These are phyloP conservation scores for Nakazawaea pomicola DNA, from an alignment of 805 yeast genomes.

Conservation along the genomic window DNA sequence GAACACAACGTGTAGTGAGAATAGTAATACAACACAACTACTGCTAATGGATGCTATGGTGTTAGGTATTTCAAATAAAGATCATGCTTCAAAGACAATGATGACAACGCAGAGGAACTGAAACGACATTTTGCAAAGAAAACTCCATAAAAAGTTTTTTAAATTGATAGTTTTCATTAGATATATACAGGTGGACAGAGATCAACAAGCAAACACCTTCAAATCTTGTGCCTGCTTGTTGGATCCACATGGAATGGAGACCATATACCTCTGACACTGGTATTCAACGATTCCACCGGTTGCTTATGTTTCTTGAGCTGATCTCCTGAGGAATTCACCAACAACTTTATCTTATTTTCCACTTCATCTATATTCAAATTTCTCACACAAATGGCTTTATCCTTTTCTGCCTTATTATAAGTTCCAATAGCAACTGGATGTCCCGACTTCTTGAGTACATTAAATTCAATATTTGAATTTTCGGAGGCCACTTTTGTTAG, in stretches of 20 bases:
- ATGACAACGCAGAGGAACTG: too few relatives aligned
- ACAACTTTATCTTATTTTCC: conserved; percentile 55
- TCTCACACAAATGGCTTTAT: conserved; percentile 68
- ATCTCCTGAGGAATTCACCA: conserved; percentile 67
- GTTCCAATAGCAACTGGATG: conserved; percentile 73
- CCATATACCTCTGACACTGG: conserved; percentile 94
- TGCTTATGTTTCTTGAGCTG: conserved; percentile 57
- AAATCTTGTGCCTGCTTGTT: conserved; percentile 41
- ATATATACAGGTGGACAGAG: background rate
- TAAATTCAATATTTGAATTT: conserved; percentile 68
- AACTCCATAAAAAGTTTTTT: background rate
- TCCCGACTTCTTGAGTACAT: conserved; percentile 65
- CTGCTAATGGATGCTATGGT: too few relatives aligned
- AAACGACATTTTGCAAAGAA: too few relatives aligned
- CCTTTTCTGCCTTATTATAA: conserved; percentile 37
- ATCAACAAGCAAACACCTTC: conserved; percentile 7
- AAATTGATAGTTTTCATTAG: background rate
- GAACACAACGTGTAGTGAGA: too few relatives aligned
- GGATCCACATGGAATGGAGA: conserved; percentile 83
- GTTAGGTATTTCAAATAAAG: too few relatives aligned
- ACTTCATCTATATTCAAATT: conserved; percentile 63
- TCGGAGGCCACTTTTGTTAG: conserved; percentile 50
- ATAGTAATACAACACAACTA: too few relatives aligned
- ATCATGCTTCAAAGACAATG: too few relatives aligned
- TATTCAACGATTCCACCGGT: conserved; percentile 76